Conservation (phyloP, 768 basidiomycete species). For the Basidioascus undulatus region DNA sequence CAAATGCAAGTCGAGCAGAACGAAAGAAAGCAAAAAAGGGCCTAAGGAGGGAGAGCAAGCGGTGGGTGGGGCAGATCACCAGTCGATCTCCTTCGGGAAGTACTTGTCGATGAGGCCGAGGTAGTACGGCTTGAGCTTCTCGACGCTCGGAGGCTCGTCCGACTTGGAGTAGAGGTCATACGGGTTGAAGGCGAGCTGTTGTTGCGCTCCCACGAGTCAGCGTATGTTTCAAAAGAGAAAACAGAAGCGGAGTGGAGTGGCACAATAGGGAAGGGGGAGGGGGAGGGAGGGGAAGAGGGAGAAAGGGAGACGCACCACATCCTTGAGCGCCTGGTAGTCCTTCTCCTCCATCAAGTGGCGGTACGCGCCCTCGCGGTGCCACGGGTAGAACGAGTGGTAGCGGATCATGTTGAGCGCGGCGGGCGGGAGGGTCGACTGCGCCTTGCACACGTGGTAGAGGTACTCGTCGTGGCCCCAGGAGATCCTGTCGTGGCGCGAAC, state of each 20-base stretch:
- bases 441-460: conserved; percentile 57
- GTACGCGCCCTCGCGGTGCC: conserved; percentile 79
- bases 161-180: conserved; percentile 85
- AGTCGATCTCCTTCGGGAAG: conserved; percentile 59
- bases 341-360: conserved; percentile 49
- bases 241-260: not conserved
- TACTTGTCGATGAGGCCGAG: conserved; percentile 55
- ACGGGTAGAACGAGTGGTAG: conserved; percentile 88
- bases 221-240: not conserved
- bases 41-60: not conserved
- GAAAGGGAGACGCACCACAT: conserved; percentile 1
- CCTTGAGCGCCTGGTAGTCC: conserved; percentile 15
- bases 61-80: too few relatives aligned
- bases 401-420: conserved; percentile 79
- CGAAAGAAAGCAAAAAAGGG: not conserved
- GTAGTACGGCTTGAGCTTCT: conserved; percentile 57
- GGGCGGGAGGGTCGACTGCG: conserved; percentile 52
- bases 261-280: not conserved
- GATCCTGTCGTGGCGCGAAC: too few relatives aligned
- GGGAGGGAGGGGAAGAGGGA: not conserved
- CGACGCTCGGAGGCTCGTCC: conserved; percentile 38
- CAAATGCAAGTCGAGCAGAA: too few relatives aligned
- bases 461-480: conserved; percentile 91
- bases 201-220: conserved; percentile 22
- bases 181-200: conserved; percentile 64